Percentiles rank a stretch among this genome's conserved stretches.
Evolutionary conservation across 306 rosid species (phyloP).

Genomic region (Quercus mongolica): DNA sequence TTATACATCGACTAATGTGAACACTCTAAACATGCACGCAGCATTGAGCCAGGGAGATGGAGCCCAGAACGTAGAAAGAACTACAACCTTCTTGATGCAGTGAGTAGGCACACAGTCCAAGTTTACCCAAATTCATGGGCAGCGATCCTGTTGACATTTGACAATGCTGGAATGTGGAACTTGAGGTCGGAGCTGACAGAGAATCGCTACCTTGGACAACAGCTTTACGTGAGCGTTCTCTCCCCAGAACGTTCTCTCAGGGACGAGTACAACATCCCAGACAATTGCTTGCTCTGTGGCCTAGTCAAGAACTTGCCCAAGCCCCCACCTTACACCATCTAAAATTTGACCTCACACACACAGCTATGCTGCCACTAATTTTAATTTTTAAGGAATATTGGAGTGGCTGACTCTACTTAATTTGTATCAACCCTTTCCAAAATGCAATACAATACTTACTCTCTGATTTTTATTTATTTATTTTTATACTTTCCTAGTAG

Average conservation of each 20-base stretch:
- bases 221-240: slow-evolving; percentile 46
- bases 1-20: too few species aligned
- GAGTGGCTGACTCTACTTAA: not conserved
- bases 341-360: not conserved
- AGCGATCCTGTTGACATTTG: slow-evolving; percentile 53
- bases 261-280: slow-evolving; percentile 65
- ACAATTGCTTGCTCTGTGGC: slow-evolving; percentile 38
- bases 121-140: slow-evolving; percentile 75
- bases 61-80: slow-evolving; percentile 45
- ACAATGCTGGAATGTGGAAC: slow-evolving; percentile 70
- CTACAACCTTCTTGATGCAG: slow-evolving; percentile 70
- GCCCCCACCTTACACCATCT: slow-evolving; percentile 37
- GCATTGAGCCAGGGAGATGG: slow-evolving; percentile 78
- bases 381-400: not conserved
- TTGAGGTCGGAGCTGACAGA: slow-evolving; percentile 55
- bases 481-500: too few species aligned
- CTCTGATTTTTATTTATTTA: slow-evolving; percentile 8
- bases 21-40: not conserved
- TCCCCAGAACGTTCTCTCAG: slow-evolving; percentile 46
- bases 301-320: slow-evolving; percentile 35
- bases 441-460: not conserved
- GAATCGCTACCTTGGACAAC: slow-evolving; percentile 65
- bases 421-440: slow-evolving; percentile 18
- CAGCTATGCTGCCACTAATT: too few species aligned
- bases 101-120: slow-evolving; percentile 71